phyloP scores from a whole-genome alignment of 2,329 filamentous ascomycete genomes.

The Neonectria ditissima region DNA sequence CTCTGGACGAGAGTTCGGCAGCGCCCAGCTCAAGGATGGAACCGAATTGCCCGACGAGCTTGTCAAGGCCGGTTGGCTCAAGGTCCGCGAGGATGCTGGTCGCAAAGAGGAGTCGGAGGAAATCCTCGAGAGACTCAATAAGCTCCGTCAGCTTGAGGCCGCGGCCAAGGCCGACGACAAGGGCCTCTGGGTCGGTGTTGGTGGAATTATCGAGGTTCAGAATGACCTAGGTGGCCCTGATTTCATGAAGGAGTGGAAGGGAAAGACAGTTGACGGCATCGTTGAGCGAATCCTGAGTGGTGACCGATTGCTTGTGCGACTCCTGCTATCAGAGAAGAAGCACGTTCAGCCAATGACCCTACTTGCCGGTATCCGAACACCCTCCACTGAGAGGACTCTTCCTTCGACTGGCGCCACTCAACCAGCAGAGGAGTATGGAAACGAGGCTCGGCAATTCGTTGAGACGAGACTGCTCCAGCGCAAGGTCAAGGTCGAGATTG shows the following conservation, averaged over 20 bases:
- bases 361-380: slow-evolving; percentile 88
- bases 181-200: slow-evolving; percentile 80
- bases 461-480: slow-evolving; percentile 89
- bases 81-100: slow-evolving; percentile 93
- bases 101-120: slow-evolving; percentile 90
- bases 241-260: slow-evolving; percentile 87
- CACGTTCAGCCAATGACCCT: slow-evolving; percentile 91
- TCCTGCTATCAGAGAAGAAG: slow-evolving; percentile 83
- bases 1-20: slow-evolving; percentile 88
- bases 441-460: slow-evolving; percentile 89
- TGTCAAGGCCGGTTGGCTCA: slow-evolving; percentile 90
- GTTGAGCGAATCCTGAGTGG: slow-evolving; percentile 93
- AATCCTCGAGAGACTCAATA: slow-evolving; percentile 77
- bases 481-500: slow-evolving; percentile 82
- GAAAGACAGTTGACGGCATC: slow-evolving; percentile 83
- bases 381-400: slow-evolving; percentile 87
- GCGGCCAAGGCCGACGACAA: slow-evolving; percentile 82
- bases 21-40: slow-evolving; percentile 80
- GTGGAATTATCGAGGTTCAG: slow-evolving; percentile 78
- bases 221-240: slow-evolving; percentile 85
- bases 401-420: slow-evolving; percentile 83
- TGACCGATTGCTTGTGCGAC: slow-evolving; percentile 86
- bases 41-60: slow-evolving; percentile 82
- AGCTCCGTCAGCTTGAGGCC: slow-evolving; percentile 80
- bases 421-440: slow-evolving; percentile 88